Conservation (phyloP, 73 alveolate species). For the Breviolum minutum region DNA sequence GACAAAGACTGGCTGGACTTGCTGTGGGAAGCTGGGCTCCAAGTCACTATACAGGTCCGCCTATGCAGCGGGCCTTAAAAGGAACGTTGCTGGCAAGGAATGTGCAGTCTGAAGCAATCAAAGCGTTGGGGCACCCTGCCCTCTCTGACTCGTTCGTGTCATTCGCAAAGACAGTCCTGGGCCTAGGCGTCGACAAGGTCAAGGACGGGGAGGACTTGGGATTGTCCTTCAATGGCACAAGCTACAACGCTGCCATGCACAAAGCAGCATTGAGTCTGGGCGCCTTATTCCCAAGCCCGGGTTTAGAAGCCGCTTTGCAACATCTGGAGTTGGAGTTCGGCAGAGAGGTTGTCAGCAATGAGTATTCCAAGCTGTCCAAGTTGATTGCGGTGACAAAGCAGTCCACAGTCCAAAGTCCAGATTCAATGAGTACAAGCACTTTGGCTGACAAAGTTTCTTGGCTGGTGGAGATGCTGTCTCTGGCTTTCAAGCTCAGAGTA, state of each 20-base stretch:
- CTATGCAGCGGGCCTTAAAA: background rate
- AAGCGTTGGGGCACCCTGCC: slow-evolving; percentile 15
- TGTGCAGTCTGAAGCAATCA: background rate
- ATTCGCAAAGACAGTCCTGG: background rate
- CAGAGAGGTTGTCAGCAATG: background rate
- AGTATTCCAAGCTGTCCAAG: slow-evolving; percentile 24
- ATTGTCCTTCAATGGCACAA: background rate
- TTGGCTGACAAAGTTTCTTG: background rate
- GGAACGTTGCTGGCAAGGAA: background rate
- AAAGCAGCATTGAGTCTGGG: background rate
- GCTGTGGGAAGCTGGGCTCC: slow-evolving; percentile 42
- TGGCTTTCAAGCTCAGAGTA: background rate
- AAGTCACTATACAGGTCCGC: slow-evolving; percentile 22
- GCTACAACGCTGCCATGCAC: slow-evolving; percentile 28
- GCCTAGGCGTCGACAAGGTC: background rate
- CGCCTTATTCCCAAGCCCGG: background rate
- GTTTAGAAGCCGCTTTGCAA: background rate
- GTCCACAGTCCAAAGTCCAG: background rate
- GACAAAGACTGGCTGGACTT: slow-evolving; percentile 22
- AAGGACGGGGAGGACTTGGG: background rate
- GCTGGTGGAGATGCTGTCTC: slow-evolving; percentile 21
- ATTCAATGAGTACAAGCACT: background rate
- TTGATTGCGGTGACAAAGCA: background rate
- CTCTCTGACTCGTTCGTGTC: background rate
- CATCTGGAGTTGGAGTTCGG: slow-evolving; percentile 21